These are phyloP conservation scores for Talaromyces sp. DNA, from an alignment of 2,329 filamentous ascomycete genomes.

Conservation along the genomic window DNA sequence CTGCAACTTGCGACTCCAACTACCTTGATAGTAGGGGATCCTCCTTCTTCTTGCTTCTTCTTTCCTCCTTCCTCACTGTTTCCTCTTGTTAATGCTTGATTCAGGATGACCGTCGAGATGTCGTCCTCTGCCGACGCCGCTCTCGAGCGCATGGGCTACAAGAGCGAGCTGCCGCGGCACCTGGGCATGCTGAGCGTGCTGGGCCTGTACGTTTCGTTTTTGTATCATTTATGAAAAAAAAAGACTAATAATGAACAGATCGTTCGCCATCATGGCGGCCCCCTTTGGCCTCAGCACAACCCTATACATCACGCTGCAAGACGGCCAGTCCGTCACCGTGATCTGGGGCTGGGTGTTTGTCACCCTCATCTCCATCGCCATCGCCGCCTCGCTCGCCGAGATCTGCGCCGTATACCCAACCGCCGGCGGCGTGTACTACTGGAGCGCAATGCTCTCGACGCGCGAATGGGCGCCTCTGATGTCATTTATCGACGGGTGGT, in stretches of 20 bases:
- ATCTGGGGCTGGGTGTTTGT: constrained; percentile 67
- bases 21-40: neutral
- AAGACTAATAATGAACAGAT: constrained; percentile 29
- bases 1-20: too few species aligned
- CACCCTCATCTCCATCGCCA: constrained; percentile 57
- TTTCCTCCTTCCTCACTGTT: neutral
- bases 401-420: constrained; percentile 66
- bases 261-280: constrained; percentile 71
- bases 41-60: neutral
- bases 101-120: neutral
- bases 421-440: constrained; percentile 66
- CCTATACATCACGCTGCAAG: constrained; percentile 61
- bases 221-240: neutral
- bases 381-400: constrained; percentile 63
- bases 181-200: constrained; percentile 66
- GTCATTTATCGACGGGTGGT: constrained; percentile 66
- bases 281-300: constrained; percentile 65
- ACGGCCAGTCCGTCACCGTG: constrained; percentile 64
- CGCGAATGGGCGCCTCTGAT: constrained; percentile 61
- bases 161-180: constrained; percentile 59
- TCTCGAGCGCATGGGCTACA: constrained; percentile 63
- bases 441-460: constrained; percentile 63
- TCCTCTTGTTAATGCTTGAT: neutral
- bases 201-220: constrained; percentile 45
- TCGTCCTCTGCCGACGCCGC: constrained; percentile 48